Percentiles rank a stretch among this genome's conserved stretches.
phyloP scores from a whole-genome alignment of 2,329 filamentous ascomycete genomes.

The Aspergillus tubingensis region DNA sequence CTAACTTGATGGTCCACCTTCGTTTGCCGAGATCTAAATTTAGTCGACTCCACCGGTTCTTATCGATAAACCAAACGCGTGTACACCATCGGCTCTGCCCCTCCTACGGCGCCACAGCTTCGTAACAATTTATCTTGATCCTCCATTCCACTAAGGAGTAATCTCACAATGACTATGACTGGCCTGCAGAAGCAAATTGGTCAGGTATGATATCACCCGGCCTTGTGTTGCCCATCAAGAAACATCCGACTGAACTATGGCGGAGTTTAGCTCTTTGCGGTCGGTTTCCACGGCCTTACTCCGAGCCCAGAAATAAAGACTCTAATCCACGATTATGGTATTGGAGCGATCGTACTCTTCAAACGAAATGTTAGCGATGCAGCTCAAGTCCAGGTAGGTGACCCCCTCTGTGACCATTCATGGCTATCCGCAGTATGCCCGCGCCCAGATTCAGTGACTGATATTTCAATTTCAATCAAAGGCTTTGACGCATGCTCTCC shows the following conservation, averaged over 20 bases:
- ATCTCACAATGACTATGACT: constrained; percentile 20
- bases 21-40: not conserved
- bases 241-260: not conserved
- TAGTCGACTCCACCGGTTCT: constrained; percentile 1
- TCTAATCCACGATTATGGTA: constrained; percentile 44
- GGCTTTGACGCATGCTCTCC: constrained; percentile 38
- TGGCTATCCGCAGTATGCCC: not conserved
- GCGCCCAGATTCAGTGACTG: not conserved
- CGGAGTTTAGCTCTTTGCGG: constrained; percentile 44
- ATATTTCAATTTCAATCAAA: constrained; percentile 12
- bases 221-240: not conserved
- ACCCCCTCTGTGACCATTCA: not conserved
- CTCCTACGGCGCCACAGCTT: not conserved
- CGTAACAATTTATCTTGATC: too few relatives aligned
- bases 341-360: constrained; percentile 48
- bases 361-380: constrained; percentile 44
- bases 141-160: not conserved
- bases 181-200: constrained; percentile 36
- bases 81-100: not conserved
- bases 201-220: constrained; percentile 29
- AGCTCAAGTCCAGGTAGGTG: constrained; percentile 38
- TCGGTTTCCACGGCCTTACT: constrained; percentile 46
- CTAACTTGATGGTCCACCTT: not conserved
- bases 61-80: not conserved
- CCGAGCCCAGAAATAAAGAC: constrained; percentile 46